phyloP scores from a whole-genome alignment of 23 red algal genomes.

The Pyropia yezoensis region DNA sequence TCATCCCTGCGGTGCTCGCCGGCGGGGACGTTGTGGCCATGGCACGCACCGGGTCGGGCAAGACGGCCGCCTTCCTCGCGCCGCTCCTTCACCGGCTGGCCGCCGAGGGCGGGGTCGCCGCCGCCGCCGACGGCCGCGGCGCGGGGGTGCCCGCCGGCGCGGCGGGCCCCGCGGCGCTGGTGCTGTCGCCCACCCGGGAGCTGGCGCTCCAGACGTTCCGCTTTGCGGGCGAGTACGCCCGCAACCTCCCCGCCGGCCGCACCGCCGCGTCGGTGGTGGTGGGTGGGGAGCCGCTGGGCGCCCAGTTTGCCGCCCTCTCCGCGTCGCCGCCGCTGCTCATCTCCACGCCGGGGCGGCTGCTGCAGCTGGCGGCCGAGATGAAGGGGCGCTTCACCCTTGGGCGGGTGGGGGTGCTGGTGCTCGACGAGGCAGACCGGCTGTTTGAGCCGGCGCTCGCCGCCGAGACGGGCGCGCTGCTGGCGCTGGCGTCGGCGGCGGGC shows the following conservation, averaged over 20 bases:
- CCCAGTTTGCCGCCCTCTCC: slow-evolving; percentile 81
- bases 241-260: slow-evolving; percentile 20
- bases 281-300: slow-evolving; percentile 83
- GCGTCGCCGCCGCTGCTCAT: slow-evolving; percentile 70
- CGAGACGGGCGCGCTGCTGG: slow-evolving; percentile 55
- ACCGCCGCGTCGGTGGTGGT: slow-evolving; percentile 57
- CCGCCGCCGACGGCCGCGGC: not conserved
- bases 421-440: slow-evolving; percentile 95
- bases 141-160: slow-evolving; percentile 1
- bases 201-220: slow-evolving; percentile 81
- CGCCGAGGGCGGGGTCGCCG: slow-evolving; percentile 3
- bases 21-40: slow-evolving; percentile 91
- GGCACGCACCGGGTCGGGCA: slow-evolving; percentile 98
- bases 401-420: slow-evolving; percentile 42
- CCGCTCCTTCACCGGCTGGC: slow-evolving; percentile 64
- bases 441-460: slow-evolving; percentile 80
- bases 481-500: slow-evolving; percentile 8
- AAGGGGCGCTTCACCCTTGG: slow-evolving; percentile 48
- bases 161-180: slow-evolving; percentile 51
- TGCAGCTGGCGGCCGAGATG: slow-evolving; percentile 87
- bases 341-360: slow-evolving; percentile 83
- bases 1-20: slow-evolving; percentile 65
- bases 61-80: slow-evolving; percentile 89
- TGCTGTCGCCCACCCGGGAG: slow-evolving; percentile 89
- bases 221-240: slow-evolving; percentile 69